These are phyloP conservation scores for Ogataea philodendri DNA, from an alignment of 805 yeast species.

Conservation along the genomic window DNA sequence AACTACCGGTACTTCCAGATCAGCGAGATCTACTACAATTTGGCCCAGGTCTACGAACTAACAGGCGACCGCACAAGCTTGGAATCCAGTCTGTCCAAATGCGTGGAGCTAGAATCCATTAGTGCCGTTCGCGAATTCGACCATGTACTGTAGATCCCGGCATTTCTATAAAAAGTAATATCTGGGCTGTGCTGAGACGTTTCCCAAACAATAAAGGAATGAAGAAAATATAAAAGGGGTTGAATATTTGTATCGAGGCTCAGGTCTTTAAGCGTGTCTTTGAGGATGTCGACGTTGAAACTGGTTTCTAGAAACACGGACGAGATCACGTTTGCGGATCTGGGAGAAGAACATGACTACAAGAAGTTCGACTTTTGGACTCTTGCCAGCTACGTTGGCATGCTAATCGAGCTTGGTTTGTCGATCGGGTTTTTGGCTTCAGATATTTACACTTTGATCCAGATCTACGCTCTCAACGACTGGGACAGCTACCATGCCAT, in stretches of 20 bases:
- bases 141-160: constrained; percentile 10
- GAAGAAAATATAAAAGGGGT: constrained; percentile 7
- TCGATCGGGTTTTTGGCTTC: constrained; percentile 55
- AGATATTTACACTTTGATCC: constrained; percentile 78
- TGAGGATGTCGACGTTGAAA: constrained; percentile 3
- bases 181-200: constrained; percentile 12
- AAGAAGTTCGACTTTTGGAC: constrained; percentile 43
- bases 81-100: constrained; percentile 54
- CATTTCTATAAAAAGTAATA: constrained; percentile 5
- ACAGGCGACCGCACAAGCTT: constrained; percentile 48
- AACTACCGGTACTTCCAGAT: constrained; percentile 42
- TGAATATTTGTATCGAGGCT: constrained; percentile 2
- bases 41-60: constrained; percentile 62
- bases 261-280: constrained; percentile 2
- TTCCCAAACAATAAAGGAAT: constrained; percentile 9
- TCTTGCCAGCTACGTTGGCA: constrained; percentile 40
- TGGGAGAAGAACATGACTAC: constrained; percentile 31
- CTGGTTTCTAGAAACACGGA: constrained; percentile 21
- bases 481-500: constrained; percentile 35
- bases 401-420: constrained; percentile 43
- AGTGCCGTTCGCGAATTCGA: constrained; percentile 48
- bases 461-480: constrained; percentile 64
- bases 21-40: constrained; percentile 67
- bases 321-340: constrained; percentile 28
- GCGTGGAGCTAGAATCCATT: constrained; percentile 61